A percentile compares a stretch with the other conserved stretches of the same genome.
Evolutionary conservation across 2,329 filamentous ascomycete genomes (phyloP).

Genomic region (Tolypocladium guangdongense): DNA sequence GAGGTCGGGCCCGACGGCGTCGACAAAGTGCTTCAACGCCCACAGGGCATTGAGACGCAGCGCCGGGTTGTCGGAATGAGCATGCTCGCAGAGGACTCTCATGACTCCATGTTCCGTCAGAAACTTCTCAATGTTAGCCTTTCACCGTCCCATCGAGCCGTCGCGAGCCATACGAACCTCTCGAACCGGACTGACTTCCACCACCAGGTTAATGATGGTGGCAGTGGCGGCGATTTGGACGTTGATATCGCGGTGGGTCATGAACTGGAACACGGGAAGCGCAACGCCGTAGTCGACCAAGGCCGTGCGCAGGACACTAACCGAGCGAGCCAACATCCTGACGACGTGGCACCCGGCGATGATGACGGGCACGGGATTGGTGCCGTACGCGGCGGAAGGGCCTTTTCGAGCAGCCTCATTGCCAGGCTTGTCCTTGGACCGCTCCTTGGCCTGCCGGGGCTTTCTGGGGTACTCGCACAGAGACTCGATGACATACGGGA

Average conservation of each 20-base stretch:
- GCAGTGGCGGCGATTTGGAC: conserved; percentile 81
- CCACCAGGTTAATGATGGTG: conserved; percentile 72
- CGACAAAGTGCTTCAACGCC: conserved; percentile 85
- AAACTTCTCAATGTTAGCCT: conserved; percentile 35
- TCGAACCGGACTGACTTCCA: conserved; percentile 86
- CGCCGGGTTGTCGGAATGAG: conserved; percentile 67
- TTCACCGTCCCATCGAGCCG: neutral
- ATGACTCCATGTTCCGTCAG: conserved; percentile 66
- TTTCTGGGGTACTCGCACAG: conserved; percentile 47
- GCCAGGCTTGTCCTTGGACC: conserved; percentile 25
- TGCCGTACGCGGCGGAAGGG: conserved; percentile 44
- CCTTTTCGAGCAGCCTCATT: conserved; percentile 18
- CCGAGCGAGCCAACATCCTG: conserved; percentile 72
- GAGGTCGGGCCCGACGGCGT: conserved; percentile 56
- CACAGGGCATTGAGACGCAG: conserved; percentile 80
- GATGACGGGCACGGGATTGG: conserved; percentile 66
- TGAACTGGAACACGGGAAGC: conserved; percentile 62
- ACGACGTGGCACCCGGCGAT: conserved; percentile 77
- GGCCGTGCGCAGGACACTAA: conserved; percentile 73
- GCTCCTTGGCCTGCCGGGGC: conserved; percentile 32
- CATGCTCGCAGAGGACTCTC: conserved; percentile 69
- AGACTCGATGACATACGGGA: conserved; percentile 75
- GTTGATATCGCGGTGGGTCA: conserved; percentile 64
- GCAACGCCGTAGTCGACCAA: conserved; percentile 79
- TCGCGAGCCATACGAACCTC: conserved; percentile 39